These are phyloP conservation scores for Microthlaspi erraticum DNA, from an alignment of 345 rosid genomes.

Conservation along the genomic window DNA sequence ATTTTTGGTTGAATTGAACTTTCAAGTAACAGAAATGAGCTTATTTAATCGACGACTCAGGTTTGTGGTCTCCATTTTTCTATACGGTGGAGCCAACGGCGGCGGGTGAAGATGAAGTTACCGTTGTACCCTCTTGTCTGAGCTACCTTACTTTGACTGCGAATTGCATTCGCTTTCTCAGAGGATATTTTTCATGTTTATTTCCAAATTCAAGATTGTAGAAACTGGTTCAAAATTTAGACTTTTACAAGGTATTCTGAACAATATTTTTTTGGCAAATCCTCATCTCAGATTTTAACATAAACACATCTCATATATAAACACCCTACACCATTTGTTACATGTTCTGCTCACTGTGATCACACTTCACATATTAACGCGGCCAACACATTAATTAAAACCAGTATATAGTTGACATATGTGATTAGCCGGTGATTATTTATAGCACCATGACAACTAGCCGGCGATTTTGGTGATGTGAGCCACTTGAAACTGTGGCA, in stretches of 20 bases:
- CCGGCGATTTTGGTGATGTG: slow-evolving; percentile 36
- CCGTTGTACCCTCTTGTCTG: slow-evolving; percentile 7
- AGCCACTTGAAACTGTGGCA: slow-evolving; percentile 70
- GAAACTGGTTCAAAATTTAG: too few relatives aligned
- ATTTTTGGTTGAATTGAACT: neutral
- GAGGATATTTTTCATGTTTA: too few relatives aligned
- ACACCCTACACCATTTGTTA: neutral
- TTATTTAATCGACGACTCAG: neutral
- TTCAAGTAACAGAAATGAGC: neutral
- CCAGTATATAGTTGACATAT: neutral
- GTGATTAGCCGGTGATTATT: neutral
- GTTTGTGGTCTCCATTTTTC: neutral
- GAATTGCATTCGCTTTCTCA: too few relatives aligned
- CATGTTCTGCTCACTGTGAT: neutral
- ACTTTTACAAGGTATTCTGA: too few relatives aligned
- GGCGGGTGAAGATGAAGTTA: neutral
- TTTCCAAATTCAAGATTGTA: neutral
- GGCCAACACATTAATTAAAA: neutral
- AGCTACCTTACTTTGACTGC: slow-evolving; percentile 7
- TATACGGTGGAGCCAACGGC: neutral
- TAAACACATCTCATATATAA: neutral
- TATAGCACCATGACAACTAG: neutral
- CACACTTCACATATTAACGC: slow-evolving; percentile 7
- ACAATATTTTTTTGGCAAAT: neutral
- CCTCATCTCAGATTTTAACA: neutral